Evolutionary conservation across 2,329 filamentous ascomycete genomes (phyloP).

Genomic region (Alternaria gansuensis): DNA sequence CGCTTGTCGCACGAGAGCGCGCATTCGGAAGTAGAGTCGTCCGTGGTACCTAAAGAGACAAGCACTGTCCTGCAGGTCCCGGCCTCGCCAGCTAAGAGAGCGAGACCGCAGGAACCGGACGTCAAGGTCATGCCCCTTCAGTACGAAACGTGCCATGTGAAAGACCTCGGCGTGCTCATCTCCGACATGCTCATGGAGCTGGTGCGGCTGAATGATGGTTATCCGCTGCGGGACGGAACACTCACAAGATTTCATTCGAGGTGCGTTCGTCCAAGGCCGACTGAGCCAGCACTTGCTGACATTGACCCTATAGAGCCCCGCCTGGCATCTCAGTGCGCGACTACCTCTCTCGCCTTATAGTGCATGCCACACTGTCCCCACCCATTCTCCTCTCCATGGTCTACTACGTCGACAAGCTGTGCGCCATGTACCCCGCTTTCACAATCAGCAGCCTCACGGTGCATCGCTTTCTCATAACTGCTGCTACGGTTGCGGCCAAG

Average conservation of each 20-base stretch:
- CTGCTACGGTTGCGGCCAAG: conserved; percentile 94
- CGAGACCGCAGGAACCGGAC: conserved; percentile 52
- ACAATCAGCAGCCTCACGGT: conserved; percentile 96
- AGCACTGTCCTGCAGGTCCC: conserved; percentile 29
- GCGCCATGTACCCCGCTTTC: conserved; percentile 90
- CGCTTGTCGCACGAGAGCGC: conserved; percentile 27
- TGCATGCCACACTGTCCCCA: conserved; percentile 91
- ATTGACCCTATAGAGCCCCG: conserved; percentile 63
- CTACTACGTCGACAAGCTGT: conserved; percentile 96
- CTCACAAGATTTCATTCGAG: conserved; percentile 95
- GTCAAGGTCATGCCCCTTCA: conserved; percentile 70
- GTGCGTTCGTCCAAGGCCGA: conserved; percentile 57
- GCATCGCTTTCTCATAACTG: conserved; percentile 95
- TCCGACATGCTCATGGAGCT: conserved; percentile 95
- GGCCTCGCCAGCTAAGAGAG: conserved; percentile 45
- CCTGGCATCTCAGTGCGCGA: conserved; percentile 94
- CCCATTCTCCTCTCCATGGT: conserved; percentile 98
- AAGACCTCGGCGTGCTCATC: conserved; percentile 89
- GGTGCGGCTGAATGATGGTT: conserved; percentile 88
- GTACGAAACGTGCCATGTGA: conserved; percentile 83
- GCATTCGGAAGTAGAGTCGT: conserved; percentile 22
- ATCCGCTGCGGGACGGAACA: conserved; percentile 83
- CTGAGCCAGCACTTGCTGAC: conserved; percentile 12
- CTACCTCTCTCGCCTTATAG: conserved; percentile 90
- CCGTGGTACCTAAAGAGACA: conserved; percentile 27